phyloP scores from a whole-genome alignment of 345 rosid species.

The Arabis hirsuta region DNA sequence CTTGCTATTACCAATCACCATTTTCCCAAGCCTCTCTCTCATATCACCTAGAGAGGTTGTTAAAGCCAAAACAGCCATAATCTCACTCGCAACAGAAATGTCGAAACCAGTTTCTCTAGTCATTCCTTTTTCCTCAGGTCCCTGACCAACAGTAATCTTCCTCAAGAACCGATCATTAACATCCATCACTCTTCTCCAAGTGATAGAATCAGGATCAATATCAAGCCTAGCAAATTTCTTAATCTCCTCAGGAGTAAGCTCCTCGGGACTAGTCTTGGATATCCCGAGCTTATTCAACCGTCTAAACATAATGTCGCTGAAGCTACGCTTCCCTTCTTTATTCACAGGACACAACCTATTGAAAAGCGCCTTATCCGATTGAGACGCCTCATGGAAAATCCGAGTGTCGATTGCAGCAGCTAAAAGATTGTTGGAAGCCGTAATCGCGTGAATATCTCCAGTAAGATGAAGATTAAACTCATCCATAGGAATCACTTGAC shows the following conservation, averaged over 20 bases:
- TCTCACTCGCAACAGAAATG: constrained; percentile 98
- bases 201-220: constrained; percentile 80
- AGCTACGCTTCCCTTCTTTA: constrained; percentile 85
- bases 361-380: constrained; percentile 94
- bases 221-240: constrained; percentile 90
- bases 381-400: constrained; percentile 90
- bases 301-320: constrained; percentile 83
- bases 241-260: constrained; percentile 79
- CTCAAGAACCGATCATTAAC: constrained; percentile 95
- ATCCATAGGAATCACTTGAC: constrained; percentile 99
- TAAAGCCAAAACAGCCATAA: constrained; percentile 99
- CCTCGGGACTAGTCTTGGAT: constrained; percentile 80
- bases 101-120: constrained; percentile 96
- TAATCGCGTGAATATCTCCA: constrained; percentile 97
- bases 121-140: constrained; percentile 98
- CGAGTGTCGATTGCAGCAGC: constrained; percentile 99
- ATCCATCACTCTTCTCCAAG: constrained; percentile 99
- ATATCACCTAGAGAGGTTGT: constrained; percentile 93
- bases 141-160: constrained; percentile 88
- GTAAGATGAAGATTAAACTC: constrained; percentile 98
- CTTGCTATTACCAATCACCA: constrained; percentile 95
- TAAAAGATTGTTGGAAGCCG: constrained; percentile 98
- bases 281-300: constrained; percentile 88
- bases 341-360: constrained; percentile 84
- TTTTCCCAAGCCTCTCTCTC: constrained; percentile 97